Evolutionary conservation across 768 basidiomycete genomes (phyloP).

Genomic region (Pulveroboletus sp.): DNA sequence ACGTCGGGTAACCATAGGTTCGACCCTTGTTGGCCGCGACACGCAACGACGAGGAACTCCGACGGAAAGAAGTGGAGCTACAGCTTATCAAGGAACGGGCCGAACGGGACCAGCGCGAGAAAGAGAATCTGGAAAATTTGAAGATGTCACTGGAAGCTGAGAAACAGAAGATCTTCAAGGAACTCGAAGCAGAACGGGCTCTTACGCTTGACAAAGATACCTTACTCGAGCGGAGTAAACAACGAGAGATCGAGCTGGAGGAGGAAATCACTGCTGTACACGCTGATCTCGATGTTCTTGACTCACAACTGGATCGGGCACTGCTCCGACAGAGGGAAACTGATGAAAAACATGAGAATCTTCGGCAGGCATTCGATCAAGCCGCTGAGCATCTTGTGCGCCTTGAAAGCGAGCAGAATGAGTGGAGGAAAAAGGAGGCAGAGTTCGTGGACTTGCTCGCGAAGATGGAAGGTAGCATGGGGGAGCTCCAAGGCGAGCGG

Average conservation of each 20-base stretch:
- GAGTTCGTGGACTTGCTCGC: conserved; percentile 57
- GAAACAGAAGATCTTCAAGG: conserved; percentile 76
- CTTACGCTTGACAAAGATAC: conserved; percentile 80
- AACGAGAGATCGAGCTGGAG: conserved; percentile 77
- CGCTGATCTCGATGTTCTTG: conserved; percentile 75
- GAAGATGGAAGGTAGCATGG: conserved; percentile 54
- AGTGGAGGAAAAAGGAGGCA: conserved; percentile 58
- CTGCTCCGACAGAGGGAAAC: conserved; percentile 72
- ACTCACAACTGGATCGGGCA: conserved; percentile 80
- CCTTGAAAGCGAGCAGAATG: conserved; percentile 71
- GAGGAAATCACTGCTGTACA: conserved; percentile 81
- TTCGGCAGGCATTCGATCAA: conserved; percentile 71
- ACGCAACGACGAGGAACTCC: conserved; percentile 85
- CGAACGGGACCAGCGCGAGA: conserved; percentile 80
- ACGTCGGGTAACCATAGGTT: conserved; percentile 45
- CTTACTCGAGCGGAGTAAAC: conserved; percentile 77
- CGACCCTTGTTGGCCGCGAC: conserved; percentile 92
- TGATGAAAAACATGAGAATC: conserved; percentile 70
- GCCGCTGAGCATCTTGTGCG: conserved; percentile 83
- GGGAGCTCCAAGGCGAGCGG: conserved; percentile 51
- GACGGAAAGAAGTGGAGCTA: conserved; percentile 82
- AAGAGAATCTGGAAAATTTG: conserved; percentile 69
- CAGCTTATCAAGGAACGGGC: conserved; percentile 76
- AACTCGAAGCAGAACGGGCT: conserved; percentile 76
- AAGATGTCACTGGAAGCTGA: conserved; percentile 81